A percentile compares a stretch with the other conserved stretches of the same genome.
phyloP scores from a whole-genome alignment of 1,284 basidiomycete genomes.

The Clitocybe nebularis region DNA sequence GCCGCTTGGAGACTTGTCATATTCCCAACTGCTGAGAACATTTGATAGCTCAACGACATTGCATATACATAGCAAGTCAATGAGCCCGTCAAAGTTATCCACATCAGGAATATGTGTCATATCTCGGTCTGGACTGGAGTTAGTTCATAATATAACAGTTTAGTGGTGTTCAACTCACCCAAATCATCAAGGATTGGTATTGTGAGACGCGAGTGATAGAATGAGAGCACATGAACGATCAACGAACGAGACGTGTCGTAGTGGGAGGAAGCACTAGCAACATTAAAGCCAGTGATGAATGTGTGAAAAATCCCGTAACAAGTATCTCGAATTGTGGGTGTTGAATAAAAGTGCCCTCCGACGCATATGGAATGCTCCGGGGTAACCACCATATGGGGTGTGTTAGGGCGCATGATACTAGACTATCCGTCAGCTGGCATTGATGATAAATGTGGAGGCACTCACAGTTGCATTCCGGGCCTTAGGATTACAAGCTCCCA shows the following conservation, averaged over 20 bases:
- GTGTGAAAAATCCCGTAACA: conserved; percentile 7
- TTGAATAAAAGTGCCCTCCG: conserved; percentile 15
- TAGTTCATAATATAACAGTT: neutral
- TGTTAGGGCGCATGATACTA: conserved; percentile 17
- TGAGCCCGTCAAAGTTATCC: neutral
- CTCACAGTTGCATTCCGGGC: neutral
- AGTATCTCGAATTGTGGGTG: conserved; percentile 8
- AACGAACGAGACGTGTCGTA: neutral
- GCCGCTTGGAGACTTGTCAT: too few species aligned
- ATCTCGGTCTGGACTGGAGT: neutral
- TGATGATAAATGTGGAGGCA: neutral
- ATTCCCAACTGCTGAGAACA: neutral
- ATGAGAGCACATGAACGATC: neutral
- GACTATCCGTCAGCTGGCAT: neutral
- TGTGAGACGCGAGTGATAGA: too few species aligned
- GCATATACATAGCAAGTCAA: neutral
- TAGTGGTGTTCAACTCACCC: too few species aligned
- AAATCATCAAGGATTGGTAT: too few species aligned
- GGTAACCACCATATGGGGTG: conserved; percentile 12
- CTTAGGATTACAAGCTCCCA: neutral
- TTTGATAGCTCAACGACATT: neutral
- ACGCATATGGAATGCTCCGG: conserved; percentile 7
- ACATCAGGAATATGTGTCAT: neutral
- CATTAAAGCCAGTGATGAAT: conserved; percentile 10
- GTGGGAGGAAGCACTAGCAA: conserved; percentile 10